These are phyloP conservation scores for Aspergillus sp. DNA, from an alignment of 2,329 filamentous ascomycete species.

Conservation along the genomic window DNA sequence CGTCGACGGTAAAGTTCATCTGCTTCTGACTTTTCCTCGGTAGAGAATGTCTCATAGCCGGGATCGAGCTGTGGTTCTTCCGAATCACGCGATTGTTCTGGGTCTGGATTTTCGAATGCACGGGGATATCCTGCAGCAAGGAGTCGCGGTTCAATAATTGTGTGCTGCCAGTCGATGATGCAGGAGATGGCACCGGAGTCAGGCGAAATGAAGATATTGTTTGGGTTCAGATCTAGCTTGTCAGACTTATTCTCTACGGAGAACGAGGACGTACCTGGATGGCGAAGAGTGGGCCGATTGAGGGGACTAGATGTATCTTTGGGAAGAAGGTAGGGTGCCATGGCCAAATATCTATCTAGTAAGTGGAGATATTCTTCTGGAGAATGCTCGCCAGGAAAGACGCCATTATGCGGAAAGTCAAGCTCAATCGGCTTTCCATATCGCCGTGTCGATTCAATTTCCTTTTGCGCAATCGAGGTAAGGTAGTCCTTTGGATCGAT, in stretches of 20 bases:
- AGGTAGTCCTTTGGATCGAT: slow-evolving; percentile 12
- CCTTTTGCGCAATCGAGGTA: slow-evolving; percentile 10
- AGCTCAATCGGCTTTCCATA: slow-evolving; percentile 14
- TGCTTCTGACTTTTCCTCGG: slow-evolving; percentile 10
- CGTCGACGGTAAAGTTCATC: slow-evolving; percentile 14
- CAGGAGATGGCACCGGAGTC: slow-evolving; percentile 14
- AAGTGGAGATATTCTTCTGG: slow-evolving; percentile 11
- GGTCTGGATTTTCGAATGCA: slow-evolving; percentile 17
- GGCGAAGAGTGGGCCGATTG: slow-evolving; percentile 15
- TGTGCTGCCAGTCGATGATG: slow-evolving; percentile 22
- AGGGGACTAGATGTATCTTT: slow-evolving; percentile 3
- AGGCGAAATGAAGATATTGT: slow-evolving; percentile 17
- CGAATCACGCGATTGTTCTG: slow-evolving; percentile 6
- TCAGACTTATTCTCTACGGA: slow-evolving; percentile 1
- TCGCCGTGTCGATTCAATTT: slow-evolving; percentile 12
- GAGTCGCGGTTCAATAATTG: slow-evolving; percentile 9
- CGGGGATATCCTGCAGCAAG: slow-evolving; percentile 13
- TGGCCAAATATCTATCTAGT: slow-evolving; percentile 15
- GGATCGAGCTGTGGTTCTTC: slow-evolving; percentile 10
- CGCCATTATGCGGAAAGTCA: slow-evolving; percentile 17
- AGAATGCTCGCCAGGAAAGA: slow-evolving; percentile 12
- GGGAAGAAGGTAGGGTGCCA: slow-evolving; percentile 17
- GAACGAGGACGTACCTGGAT: slow-evolving; percentile 7
- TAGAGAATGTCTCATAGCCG: slow-evolving; percentile 11
- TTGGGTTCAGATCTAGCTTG: slow-evolving; percentile 15